These are phyloP conservation scores for Carnegiea gigantea DNA, from an alignment of 179 eudicot species.

Conservation along the genomic window DNA sequence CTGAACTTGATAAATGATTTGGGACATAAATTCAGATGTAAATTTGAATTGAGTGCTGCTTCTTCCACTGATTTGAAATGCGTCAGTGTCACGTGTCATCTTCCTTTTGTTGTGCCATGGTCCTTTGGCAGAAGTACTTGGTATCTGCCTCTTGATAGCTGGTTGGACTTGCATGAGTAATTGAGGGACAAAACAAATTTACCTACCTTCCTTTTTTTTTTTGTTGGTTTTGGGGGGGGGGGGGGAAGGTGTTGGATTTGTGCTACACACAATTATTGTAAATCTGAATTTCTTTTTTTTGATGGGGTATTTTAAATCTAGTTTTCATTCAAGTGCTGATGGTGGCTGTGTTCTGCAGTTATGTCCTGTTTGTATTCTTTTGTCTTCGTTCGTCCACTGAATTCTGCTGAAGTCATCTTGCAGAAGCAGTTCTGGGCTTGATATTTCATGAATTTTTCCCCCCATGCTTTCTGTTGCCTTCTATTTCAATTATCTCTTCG, in stretches of 20 bases:
- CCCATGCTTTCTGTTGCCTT: too few relatives aligned
- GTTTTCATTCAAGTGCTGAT: not conserved
- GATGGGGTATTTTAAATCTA: not conserved
- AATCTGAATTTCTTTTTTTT: not conserved
- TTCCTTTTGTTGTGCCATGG: not conserved
- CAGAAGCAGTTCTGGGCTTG: too few relatives aligned
- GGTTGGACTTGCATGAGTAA: not conserved
- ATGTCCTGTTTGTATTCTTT: too few relatives aligned
- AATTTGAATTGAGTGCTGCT: not conserved
- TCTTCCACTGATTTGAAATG: not conserved
- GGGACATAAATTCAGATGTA: conserved; percentile 1
- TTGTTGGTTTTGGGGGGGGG: too few relatives aligned
- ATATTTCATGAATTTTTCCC: too few relatives aligned
- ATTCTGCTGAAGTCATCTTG: too few relatives aligned
- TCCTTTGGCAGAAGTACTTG: not conserved
- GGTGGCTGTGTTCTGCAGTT: too few relatives aligned
- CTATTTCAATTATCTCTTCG: too few relatives aligned
- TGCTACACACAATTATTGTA: not conserved
- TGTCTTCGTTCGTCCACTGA: too few relatives aligned
- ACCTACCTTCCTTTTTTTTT: not conserved
- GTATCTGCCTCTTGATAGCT: not conserved
- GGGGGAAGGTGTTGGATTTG: not conserved
- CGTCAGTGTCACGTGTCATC: not conserved
- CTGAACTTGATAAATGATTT: conserved; percentile 7
- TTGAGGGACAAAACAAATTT: not conserved